Evolutionary conservation across 2,329 filamentous ascomycete genomes (phyloP).

Genomic region (Chaetomiaceae sp.): DNA sequence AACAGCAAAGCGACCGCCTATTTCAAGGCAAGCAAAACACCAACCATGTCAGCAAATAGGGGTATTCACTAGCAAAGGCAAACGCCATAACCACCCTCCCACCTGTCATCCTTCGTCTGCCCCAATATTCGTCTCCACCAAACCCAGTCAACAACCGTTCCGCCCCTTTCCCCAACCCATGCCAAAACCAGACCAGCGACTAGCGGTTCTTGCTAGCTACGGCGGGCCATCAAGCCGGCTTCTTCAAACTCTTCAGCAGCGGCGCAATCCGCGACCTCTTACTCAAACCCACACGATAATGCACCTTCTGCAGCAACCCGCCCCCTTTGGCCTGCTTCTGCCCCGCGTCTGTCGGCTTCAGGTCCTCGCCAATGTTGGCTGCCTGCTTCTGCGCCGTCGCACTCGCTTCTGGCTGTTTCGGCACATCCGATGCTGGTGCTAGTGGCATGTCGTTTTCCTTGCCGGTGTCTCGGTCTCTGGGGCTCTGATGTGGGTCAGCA

Average conservation of each 20-base stretch:
- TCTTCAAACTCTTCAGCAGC: slow-evolving; percentile 44
- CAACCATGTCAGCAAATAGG: too few relatives aligned
- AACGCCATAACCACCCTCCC: too few relatives aligned
- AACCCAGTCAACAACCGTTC: too few relatives aligned
- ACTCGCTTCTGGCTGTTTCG: not conserved
- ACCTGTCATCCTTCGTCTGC: too few relatives aligned
- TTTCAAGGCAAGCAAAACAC: not conserved
- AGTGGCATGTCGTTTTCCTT: slow-evolving; percentile 4
- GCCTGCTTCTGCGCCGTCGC: too few relatives aligned
- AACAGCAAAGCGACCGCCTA: not conserved
- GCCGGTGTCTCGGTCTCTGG: not conserved
- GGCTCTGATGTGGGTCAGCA: not conserved
- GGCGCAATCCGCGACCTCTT: slow-evolving; percentile 45
- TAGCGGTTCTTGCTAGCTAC: too few relatives aligned
- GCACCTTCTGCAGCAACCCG: slow-evolving; percentile 29
- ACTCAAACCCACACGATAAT: slow-evolving; percentile 47
- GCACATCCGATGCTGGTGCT: not conserved
- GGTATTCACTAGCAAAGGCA: too few relatives aligned
- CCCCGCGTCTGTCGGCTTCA: slow-evolving; percentile 2
- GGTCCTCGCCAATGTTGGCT: too few relatives aligned
- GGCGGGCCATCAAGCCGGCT: slow-evolving; percentile 24
- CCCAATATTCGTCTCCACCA: too few relatives aligned
- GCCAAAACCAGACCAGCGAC: not conserved
- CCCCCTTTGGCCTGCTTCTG: too few relatives aligned
- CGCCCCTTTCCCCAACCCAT: too few relatives aligned